Conservation (phyloP, 2,329 filamentous ascomycete species). For the Aspergillus oerlinghausenensis region DNA sequence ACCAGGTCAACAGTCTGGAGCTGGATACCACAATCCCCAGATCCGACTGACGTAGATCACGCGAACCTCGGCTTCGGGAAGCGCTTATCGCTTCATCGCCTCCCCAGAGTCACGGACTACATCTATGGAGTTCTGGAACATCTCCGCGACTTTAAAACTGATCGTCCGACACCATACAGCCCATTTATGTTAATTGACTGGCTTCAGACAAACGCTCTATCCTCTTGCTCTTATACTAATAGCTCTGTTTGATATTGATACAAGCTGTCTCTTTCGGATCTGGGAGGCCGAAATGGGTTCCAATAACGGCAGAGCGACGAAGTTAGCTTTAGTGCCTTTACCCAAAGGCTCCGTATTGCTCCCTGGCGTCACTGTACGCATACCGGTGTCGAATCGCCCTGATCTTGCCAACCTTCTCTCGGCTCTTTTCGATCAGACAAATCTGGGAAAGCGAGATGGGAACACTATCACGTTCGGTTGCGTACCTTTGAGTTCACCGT, state of each 20-base stretch:
- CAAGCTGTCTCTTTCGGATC: neutral
- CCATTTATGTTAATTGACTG: neutral
- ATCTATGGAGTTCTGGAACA: constrained; percentile 31
- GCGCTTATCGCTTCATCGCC: constrained; percentile 29
- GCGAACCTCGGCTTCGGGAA: constrained; percentile 34
- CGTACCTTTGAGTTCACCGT: constrained; percentile 74
- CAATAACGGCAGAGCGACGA: constrained; percentile 35
- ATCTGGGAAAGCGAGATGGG: constrained; percentile 59
- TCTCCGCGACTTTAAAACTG: constrained; percentile 14
- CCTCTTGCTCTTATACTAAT: neutral
- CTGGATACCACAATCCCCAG: constrained; percentile 1
- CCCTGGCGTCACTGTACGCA: constrained; percentile 78
- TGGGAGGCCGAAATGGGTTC: constrained; percentile 29
- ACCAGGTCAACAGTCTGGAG: neutral
- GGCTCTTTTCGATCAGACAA: constrained; percentile 72
- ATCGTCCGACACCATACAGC: neutral
- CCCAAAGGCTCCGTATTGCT: constrained; percentile 76
- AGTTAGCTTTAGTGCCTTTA: constrained; percentile 74
- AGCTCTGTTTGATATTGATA: neutral
- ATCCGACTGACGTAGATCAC: constrained; percentile 16
- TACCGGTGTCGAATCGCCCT: constrained; percentile 75
- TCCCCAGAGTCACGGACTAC: constrained; percentile 25
- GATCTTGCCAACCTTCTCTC: constrained; percentile 87
- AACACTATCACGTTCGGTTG: constrained; percentile 76
- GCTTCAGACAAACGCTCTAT: neutral